Percentiles rank a stretch among this genome's conserved stretches.
Conservation (phyloP, 1,284 basidiomycete genomes). For the Schizopora paradoxa region DNA sequence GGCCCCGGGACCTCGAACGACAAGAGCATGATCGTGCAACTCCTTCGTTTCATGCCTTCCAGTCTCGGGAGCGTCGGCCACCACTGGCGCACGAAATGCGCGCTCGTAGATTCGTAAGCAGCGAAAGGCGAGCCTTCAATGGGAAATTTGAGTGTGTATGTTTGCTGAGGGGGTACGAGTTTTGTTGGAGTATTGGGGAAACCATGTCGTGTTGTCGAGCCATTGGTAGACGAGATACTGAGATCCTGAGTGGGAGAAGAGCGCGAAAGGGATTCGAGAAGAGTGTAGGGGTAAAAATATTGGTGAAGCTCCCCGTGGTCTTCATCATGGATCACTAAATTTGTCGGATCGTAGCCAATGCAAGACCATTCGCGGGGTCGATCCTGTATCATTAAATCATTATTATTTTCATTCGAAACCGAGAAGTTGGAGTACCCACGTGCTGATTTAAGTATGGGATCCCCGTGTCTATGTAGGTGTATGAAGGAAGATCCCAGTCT, state of each 20-base stretch:
- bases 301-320: conserved; percentile 50
- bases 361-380: conserved; percentile 54
- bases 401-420: neutral
- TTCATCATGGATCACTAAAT: conserved; percentile 69
- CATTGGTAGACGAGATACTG: neutral
- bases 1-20: conserved; percentile 52
- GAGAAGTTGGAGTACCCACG: conserved; percentile 1
- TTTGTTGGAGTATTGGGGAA: neutral
- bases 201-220: no score
- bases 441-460: conserved; percentile 57
- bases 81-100: conserved; percentile 74
- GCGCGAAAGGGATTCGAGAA: conserved; percentile 39
- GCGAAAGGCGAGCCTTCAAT: conserved; percentile 6
- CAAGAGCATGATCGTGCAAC: conserved; percentile 66
- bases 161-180: conserved; percentile 9
- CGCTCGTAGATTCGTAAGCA: conserved; percentile 34
- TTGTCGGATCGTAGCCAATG: conserved; percentile 45
- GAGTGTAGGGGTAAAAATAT: conserved; percentile 50
- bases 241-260: conserved; percentile 21
- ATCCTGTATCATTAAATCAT: conserved; percentile 3
- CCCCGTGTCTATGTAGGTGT: conserved; percentile 65
- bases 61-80: conserved; percentile 55
- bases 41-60: conserved; percentile 48
- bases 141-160: conserved; percentile 43
- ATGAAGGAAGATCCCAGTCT: conserved; percentile 60